Evolutionary conservation across 352 stramenopile genomes (phyloP), one percentile per base, ranked within the genome.

Genomic region (Phytophthora sp.): DNA sequence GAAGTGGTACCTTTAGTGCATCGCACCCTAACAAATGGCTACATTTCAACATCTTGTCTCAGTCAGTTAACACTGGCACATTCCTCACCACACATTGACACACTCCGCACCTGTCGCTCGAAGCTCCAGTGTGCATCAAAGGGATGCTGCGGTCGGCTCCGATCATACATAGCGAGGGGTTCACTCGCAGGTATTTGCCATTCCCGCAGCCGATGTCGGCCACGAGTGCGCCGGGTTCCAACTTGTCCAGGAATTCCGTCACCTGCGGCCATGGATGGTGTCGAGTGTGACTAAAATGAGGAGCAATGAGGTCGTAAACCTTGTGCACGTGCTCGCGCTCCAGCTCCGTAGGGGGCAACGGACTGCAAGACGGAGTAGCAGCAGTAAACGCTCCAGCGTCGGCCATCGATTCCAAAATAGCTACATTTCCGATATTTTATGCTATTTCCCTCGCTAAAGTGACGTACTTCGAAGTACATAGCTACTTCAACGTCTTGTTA

Each of bases 271-370:
- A 94, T 58, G 84, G 85, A 36, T 88, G 74, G 50, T 95, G 87
- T 27, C 87, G 77, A n/a, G 85, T 94, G 59, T 92, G 87, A 60
- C 79, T 93, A 54, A 94, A 94, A 64, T 95, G 87, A 44, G 80
- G 77, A 35, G 87, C 87, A 57, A 95, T 95, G 57, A 78, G 77
- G 69, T 94, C 85, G 75, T 94, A 95, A 16, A 95, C 84, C 21
- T 89, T 88, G 63, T 94, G 87, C 42, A 95, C 85, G 53, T 95
- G 84, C 67, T 95, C 79, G 12, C 67, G 67, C 71, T 95, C 87
- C 13, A 95, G 66, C 27, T 72, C 63, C n/a, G 80, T 79, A 9
- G 86, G 78, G 20, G 57, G 52, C 42, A 91, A 69, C 24, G 65
- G 16, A 15, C 61, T 77, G 35, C 31, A 60, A 0, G 31, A 57